Evolutionary conservation across 2,329 filamentous ascomycete genomes (phyloP), one percentile per base, ranked within the genome.

Genomic region (Penicillium brasilianum): DNA sequence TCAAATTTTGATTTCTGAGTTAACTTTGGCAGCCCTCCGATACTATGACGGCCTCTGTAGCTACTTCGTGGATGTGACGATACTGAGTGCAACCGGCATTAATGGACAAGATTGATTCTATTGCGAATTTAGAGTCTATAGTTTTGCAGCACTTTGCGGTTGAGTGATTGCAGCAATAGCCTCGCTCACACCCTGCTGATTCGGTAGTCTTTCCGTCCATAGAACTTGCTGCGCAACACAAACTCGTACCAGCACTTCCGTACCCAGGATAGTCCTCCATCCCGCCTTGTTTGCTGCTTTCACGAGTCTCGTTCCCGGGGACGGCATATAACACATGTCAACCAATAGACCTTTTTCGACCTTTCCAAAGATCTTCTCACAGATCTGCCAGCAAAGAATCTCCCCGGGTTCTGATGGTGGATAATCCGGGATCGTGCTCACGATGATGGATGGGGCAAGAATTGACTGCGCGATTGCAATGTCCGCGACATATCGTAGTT

Each of bases 291-390:
- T 60, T 0, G 60, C 66, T 9, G 61, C 54, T 4, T 56, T 58
- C 10, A 63, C 58, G 16, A 71, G 52, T 2, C 56, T 57, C 8
- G 69, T 71, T 30, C 51, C 60, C 22, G 62, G 58, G 14, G 46
- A 55, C 55, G 57, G 69, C 61, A 58, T 65, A 55, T 71, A 71
- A 46, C 69, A 71, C 69, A 71, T 71, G 48, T 71, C 68, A 30
- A 71, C 48, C 28, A 71, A 16, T n/a, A 67, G 48, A 1, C 68
- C 69, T 46, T 54, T 61, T 10, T 51, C 55, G 1, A 28, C 50
- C 37, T 54, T 62, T 3, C 18, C 13, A 8, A 62, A 32, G 6
- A 65, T 43, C 6, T 2, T 22, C 30, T 60, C 58, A 7, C 52
- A 57, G 3, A 65, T 57, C 3, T 37, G 6, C 57, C 51, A 51